Percentiles rank a stretch among this genome's conserved stretches.
phyloP scores from a whole-genome alignment of 2,329 filamentous ascomycete species.

The Triangularia verruculosa region DNA sequence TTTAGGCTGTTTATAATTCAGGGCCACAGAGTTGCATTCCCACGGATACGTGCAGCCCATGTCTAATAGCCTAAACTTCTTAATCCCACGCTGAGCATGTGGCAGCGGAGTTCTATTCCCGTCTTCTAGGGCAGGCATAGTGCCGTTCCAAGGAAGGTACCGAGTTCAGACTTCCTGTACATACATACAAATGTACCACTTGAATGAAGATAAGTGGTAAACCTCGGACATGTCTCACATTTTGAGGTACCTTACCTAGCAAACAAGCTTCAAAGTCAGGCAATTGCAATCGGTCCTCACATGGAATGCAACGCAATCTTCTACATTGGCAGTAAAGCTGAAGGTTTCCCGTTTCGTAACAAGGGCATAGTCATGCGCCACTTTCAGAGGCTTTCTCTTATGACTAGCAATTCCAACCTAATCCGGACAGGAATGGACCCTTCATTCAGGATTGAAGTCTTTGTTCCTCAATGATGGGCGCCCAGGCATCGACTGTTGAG shows the following conservation, averaged over 20 bases:
- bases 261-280: too few relatives aligned
- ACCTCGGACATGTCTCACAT: too few relatives aligned
- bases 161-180: too few relatives aligned
- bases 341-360: too few relatives aligned
- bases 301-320: too few relatives aligned
- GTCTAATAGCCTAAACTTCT: neutral
- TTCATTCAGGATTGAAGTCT: neutral
- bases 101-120: neutral
- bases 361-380: neutral
- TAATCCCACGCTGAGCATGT: neutral
- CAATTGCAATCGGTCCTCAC: too few relatives aligned
- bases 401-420: neutral
- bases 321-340: too few relatives aligned
- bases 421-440: neutral
- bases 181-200: too few relatives aligned
- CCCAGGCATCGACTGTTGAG: neutral
- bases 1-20: neutral
- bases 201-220: too few relatives aligned
- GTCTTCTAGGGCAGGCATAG: neutral
- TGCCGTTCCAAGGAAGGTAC: too few relatives aligned
- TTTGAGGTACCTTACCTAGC: too few relatives aligned
- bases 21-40: neutral
- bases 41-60: neutral
- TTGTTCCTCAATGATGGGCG: neutral
- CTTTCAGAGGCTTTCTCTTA: neutral